Evolutionary conservation across 139 green algal genomes (phyloP).

Genomic region (Closterium sp.): DNA sequence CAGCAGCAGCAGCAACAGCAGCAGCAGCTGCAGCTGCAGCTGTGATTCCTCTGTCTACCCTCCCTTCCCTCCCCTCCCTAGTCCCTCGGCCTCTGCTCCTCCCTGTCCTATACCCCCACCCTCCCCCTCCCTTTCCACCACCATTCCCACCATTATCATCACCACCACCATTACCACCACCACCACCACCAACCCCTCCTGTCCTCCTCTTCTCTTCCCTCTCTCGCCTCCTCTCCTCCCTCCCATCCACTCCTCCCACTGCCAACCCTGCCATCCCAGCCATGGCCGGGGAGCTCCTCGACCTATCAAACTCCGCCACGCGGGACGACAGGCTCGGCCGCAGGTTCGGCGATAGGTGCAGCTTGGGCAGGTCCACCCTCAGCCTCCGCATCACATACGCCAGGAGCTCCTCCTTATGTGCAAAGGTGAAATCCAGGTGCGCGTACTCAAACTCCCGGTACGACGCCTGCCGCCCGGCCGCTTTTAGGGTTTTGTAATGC

Average conservation of each 20-base stretch:
- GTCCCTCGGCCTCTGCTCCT: background rate
- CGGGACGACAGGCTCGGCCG: background rate
- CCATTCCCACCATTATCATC: too few relatives aligned
- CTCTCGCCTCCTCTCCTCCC: background rate
- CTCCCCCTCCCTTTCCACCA: background rate
- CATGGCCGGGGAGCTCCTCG: background rate
- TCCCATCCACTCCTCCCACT: background rate
- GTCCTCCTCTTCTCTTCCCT: background rate
- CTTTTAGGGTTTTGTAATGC: constrained; percentile 42
- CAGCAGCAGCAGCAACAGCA: background rate
- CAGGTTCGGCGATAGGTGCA: background rate
- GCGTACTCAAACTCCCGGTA: constrained; percentile 84
- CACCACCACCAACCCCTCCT: constrained; percentile 7
- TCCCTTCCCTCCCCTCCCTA: background rate
- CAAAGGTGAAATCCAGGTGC: constrained; percentile 91
- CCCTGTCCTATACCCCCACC: background rate
- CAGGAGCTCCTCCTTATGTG: constrained; percentile 65
- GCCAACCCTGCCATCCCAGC: background rate
- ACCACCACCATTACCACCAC: background rate
- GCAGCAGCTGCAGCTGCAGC: background rate
- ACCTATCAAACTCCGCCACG: background rate
- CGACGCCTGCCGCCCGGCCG: constrained; percentile 55
- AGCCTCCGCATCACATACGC: constrained; percentile 59
- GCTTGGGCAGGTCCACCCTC: background rate
- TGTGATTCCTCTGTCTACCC: background rate